Conservation (phyloP, 2,329 filamentous ascomycete genomes). For the Fusarium anthophilum region DNA sequence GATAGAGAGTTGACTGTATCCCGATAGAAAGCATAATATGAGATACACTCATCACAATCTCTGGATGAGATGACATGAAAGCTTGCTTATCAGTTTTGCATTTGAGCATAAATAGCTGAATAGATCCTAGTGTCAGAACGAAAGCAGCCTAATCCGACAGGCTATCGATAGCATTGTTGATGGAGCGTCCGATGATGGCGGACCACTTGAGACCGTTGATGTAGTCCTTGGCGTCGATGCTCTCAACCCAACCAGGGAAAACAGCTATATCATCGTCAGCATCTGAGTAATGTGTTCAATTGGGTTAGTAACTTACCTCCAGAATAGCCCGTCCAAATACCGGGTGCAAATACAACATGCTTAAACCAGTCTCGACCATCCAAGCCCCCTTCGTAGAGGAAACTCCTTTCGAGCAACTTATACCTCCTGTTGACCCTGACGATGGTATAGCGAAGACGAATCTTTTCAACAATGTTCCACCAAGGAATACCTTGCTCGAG, state of each 20-base stretch:
- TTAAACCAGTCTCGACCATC: conserved; percentile 91
- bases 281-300: neutral
- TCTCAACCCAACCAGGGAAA: conserved; percentile 70
- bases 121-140: neutral
- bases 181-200: conserved; percentile 63
- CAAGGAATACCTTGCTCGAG: conserved; percentile 70
- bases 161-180: conserved; percentile 57
- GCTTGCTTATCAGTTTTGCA: neutral
- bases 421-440: conserved; percentile 79
- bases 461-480: conserved; percentile 79
- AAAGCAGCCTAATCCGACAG: conserved; percentile 30
- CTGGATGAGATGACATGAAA: too few relatives aligned
- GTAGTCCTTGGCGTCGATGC: conserved; percentile 68
- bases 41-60: too few relatives aligned
- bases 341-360: conserved; percentile 92
- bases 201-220: conserved; percentile 68
- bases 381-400: conserved; percentile 78
- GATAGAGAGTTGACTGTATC: too few relatives aligned
- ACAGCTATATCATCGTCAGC: conserved; percentile 55
- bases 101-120: neutral
- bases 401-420: conserved; percentile 83
- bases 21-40: too few relatives aligned
- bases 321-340: conserved; percentile 89
- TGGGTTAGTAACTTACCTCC: conserved; percentile 63
- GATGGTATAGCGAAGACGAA: conserved; percentile 71